phyloP scores from a whole-genome alignment of 805 yeast genomes.

The Kodamaea nitidulidarum region DNA sequence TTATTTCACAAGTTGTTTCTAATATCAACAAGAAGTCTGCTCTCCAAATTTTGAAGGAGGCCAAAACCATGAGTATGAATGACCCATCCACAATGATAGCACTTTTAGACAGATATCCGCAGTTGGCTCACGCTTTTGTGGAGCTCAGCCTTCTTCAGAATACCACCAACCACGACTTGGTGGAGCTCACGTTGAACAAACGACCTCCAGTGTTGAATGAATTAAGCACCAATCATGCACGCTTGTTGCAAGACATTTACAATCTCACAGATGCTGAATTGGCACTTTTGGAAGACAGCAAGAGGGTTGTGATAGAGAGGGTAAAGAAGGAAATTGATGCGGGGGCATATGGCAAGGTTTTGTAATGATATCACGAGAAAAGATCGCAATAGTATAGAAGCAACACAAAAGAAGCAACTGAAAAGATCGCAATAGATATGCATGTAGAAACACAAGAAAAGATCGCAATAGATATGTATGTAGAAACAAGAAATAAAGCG shows the following conservation, averaged over 20 bases:
- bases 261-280: constrained; percentile 29
- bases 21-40: constrained; percentile 23
- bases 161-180: constrained; percentile 31
- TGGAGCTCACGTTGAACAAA: constrained; percentile 35
- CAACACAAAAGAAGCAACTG: no score
- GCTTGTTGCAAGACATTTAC: constrained; percentile 27
- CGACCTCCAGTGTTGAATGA: constrained; percentile 26
- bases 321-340: constrained; percentile 5
- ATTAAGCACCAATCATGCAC: constrained; percentile 31
- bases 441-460: no score
- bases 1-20: constrained; percentile 17
- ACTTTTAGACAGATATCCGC: constrained; percentile 69
- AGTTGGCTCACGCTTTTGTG: constrained; percentile 75
- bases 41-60: constrained; percentile 38
- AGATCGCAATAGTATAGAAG: no score
- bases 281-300: constrained; percentile 21
- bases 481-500: no score
- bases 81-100: constrained; percentile 57
- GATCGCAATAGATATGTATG: no score
- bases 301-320: constrained; percentile 14
- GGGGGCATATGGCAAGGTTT: constrained; percentile 8
- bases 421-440: no score
- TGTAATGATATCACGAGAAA: neutral
- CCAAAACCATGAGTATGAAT: constrained; percentile 52
- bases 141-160: constrained; percentile 51